Conservation (phyloP, 2,329 filamentous ascomycete genomes). For the Pseudopyricularia javanii region DNA sequence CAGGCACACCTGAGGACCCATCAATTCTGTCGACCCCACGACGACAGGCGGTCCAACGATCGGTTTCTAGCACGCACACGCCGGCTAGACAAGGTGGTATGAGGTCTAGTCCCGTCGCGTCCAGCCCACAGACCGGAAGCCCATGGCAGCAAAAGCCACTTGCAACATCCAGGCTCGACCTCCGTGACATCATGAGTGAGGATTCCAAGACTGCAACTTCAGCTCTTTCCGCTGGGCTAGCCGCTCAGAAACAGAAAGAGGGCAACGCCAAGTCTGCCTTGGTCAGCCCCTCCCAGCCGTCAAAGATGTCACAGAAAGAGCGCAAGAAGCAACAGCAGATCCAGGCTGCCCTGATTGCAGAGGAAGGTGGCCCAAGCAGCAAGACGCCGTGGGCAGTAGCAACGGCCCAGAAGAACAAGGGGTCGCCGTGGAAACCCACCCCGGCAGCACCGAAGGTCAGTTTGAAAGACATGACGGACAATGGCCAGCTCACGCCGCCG, state of each 20-base stretch:
- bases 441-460: not conserved
- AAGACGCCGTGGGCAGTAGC: not conserved
- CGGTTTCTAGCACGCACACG: not conserved
- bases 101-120: not conserved
- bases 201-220: conserved; percentile 33
- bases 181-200: conserved; percentile 65
- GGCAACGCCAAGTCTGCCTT: conserved; percentile 21
- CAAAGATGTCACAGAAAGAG: conserved; percentile 82
- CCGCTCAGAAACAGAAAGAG: conserved; percentile 33
- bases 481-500: not conserved
- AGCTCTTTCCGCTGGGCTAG: conserved; percentile 40
- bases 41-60: not conserved
- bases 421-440: conserved; percentile 4
- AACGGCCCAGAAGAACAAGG: not conserved
- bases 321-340: conserved; percentile 62
- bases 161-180: conserved; percentile 49
- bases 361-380: conserved; percentile 7
- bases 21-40: not conserved
- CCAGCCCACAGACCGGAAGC: not conserved
- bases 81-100: not conserved
- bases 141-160: conserved; percentile 2
- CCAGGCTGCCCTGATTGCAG: conserved; percentile 26
- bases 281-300: conserved; percentile 1
- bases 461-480: not conserved
- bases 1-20: not conserved